A percentile compares a stretch with the other conserved stretches of the same genome.
phyloP scores from a whole-genome alignment of 176 grass and related monocot species.

The Carex scoparia region DNA sequence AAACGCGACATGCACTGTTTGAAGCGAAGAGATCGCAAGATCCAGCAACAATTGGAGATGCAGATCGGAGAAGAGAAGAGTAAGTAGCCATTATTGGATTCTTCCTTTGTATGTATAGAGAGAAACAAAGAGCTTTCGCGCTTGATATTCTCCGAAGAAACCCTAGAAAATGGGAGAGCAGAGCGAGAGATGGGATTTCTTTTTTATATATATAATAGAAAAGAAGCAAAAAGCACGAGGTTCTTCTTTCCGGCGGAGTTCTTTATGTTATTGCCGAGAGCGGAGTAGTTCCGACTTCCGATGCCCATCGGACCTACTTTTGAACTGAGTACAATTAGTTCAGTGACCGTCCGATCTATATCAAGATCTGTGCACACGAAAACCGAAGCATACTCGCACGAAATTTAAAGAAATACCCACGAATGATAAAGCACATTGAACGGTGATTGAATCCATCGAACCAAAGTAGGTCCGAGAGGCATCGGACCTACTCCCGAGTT shows the following conservation, averaged over 20 bases:
- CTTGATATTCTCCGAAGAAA: background rate
- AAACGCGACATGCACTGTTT: background rate
- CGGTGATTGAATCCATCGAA: too few species aligned
- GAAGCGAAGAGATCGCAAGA: conserved; percentile 32
- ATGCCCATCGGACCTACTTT: too few species aligned
- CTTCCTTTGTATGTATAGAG: background rate
- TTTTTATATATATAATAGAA: background rate
- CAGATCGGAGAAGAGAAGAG: conserved; percentile 39
- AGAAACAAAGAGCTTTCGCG: background rate
- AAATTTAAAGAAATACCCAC: too few species aligned
- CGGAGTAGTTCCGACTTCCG: too few species aligned
- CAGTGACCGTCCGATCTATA: too few species aligned
- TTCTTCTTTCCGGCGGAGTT: conserved; percentile 25
- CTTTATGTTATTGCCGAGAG: conserved; percentile 22
- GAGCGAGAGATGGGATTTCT: background rate
- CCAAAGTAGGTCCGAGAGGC: too few species aligned
- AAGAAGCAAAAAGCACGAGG: background rate
- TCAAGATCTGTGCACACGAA: too few species aligned
- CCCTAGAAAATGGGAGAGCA: background rate
- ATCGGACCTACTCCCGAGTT: background rate
- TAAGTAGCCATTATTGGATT: conserved; percentile 38
- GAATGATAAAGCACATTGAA: too few species aligned
- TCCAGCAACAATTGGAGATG: conserved; percentile 31
- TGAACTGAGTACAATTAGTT: too few species aligned
- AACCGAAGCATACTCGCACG: too few species aligned